These are phyloP conservation scores for Aureobasidium zeae DNA, from an alignment of 2,329 filamentous ascomycete species.

Conservation along the genomic window DNA sequence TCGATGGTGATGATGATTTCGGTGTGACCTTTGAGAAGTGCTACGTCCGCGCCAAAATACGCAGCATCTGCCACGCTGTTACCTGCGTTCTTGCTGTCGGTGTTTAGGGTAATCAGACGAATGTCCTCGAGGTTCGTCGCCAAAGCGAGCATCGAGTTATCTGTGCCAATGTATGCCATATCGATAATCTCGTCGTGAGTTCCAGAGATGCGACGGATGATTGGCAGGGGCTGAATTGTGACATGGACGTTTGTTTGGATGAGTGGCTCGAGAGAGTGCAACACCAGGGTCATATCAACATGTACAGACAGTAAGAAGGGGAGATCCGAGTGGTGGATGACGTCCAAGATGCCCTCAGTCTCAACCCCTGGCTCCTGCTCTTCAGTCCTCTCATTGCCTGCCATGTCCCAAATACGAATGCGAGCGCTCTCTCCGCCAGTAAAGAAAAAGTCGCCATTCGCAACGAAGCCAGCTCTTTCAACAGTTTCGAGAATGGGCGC, in stretches of 20 bases:
- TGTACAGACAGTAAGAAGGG: conserved; percentile 73
- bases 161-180: conserved; percentile 71
- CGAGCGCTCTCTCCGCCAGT: conserved; percentile 78
- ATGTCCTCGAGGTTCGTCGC: conserved; percentile 95
- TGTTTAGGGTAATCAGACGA: conserved; percentile 65
- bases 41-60: conserved; percentile 86
- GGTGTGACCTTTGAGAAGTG: conserved; percentile 76
- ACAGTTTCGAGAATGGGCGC: conserved; percentile 78
- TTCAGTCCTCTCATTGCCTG: conserved; percentile 67
- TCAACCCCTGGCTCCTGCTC: conserved; percentile 56
- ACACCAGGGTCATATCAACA: conserved; percentile 75
- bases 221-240: conserved; percentile 47
- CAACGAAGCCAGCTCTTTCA: conserved; percentile 73
- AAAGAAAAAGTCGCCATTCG: conserved; percentile 62
- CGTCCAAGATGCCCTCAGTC: conserved; percentile 60
- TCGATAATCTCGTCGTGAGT: conserved; percentile 98
- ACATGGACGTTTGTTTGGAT: conserved; percentile 25
- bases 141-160: conserved; percentile 73
- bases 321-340: conserved; percentile 56
- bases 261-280: conserved; percentile 53
- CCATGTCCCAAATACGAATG: conserved; percentile 72
- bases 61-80: conserved; percentile 20
- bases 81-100: conserved; percentile 26
- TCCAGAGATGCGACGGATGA: conserved; percentile 75
- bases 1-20: conserved; percentile 95